A percentile compares a stretch with the other conserved stretches of the same genome.
These are phyloP conservation scores for Tylopilus vinaceipallidus DNA, from an alignment of 768 basidiomycete species.

Conservation along the genomic window DNA sequence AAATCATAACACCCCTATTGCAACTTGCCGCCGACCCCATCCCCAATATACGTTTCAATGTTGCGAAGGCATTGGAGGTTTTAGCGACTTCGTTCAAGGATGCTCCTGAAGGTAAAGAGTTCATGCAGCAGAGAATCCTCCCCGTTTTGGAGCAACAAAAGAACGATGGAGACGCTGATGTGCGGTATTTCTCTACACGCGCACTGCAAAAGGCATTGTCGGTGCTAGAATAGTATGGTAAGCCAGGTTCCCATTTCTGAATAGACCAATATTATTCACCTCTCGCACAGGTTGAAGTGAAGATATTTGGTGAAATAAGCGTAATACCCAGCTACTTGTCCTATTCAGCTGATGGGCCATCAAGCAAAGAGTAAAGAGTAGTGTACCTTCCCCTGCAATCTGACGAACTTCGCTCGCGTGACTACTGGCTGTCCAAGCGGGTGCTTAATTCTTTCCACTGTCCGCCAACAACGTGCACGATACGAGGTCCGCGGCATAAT, in stretches of 20 bases:
- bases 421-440: constrained; percentile 1
- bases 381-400: constrained; percentile 29
- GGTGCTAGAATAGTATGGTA: constrained; percentile 40
- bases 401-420: constrained; percentile 20
- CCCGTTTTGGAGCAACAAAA: constrained; percentile 87
- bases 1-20: constrained; percentile 82
- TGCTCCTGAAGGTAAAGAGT: constrained; percentile 66
- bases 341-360: constrained; percentile 20
- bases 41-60: constrained; percentile 99
- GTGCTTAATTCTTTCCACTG: background rate
- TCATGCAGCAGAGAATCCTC: constrained; percentile 70
- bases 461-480: background rate
- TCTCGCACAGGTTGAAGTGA: constrained; percentile 20
- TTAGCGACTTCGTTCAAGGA: constrained; percentile 69
- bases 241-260: background rate
- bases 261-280: constrained; percentile 3
- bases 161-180: constrained; percentile 91
- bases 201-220: constrained; percentile 61
- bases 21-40: constrained; percentile 86
- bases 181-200: constrained; percentile 87
- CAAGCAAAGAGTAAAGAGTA: constrained; percentile 31
- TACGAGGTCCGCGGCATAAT: background rate
- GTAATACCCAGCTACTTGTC: constrained; percentile 32
- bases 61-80: constrained; percentile 91
- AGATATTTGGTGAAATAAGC: constrained; percentile 20